Base-by-base conservation (phyloP, 2,329 filamentous ascomycete species). In the Aureobasidium leucospermi region DNA sequence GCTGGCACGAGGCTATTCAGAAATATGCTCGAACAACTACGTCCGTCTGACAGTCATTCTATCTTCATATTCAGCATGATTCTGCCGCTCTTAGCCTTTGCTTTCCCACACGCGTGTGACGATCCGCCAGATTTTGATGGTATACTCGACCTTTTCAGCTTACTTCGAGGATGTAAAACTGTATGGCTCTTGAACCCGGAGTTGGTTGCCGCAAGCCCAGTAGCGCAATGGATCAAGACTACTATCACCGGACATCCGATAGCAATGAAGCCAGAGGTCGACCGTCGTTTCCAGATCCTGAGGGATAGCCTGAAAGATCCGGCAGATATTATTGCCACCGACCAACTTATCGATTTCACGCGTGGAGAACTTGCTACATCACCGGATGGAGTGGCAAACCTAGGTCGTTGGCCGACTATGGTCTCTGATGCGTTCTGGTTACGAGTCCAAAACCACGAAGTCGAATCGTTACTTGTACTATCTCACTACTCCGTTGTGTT, bases 21-120 rank as follows among this genome's bases (percentile, higher is more conserved):
- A 55, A 58, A 56, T 2, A 59, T 66, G 49, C 58, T 68, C 36
- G 53, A n/a, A 53, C 49, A 51, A 60, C 38, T 32, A 34, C 19
- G 62, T 63, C 7, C 58, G 61, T 19, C 65, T 10, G 47, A 59
- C 19, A 38, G 29, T 32, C 38, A 65, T 39, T 59, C 63, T 19
- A 52, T 64, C 23, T 67, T 69, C 59, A 43, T 65, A 2, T 67
- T 68, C 59, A 65, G 63, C 4, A 58, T 66, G 39, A 64, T 69
- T 15, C 55, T 69, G n/a, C 53, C 65, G 13, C 62, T 69, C 11
- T 53, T 69, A 6, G 65, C 66, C 6, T 68, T 68, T 48, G 64
- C 64, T 2, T 64, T 65, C 1, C 60, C 63, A 6, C 65, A 67
- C 6, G 61, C 65, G 13, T 64, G 65, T 11, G 53, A 61, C 23